Percentiles rank a stretch among this genome's conserved stretches.
Conservation (phyloP, 179 eudicot genomes). For the Gypsophila paniculata region DNA sequence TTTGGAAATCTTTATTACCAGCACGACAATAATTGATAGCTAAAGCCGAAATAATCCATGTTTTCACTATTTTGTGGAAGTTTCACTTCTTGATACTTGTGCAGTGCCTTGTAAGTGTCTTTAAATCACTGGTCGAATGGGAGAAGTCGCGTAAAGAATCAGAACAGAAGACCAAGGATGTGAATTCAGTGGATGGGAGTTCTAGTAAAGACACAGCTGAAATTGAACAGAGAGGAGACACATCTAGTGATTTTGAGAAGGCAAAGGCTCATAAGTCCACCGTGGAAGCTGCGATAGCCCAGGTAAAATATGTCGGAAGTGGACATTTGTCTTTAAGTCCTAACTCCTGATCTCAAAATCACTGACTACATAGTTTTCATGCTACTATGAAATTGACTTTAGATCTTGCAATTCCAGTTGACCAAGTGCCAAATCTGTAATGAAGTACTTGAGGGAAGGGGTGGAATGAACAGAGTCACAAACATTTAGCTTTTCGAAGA, state of each 20-base stretch:
- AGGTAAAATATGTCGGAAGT: constrained; percentile 43
- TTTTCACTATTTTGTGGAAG: constrained; percentile 8
- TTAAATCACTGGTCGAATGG: constrained; percentile 92
- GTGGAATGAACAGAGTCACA: not conserved
- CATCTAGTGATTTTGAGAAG: constrained; percentile 74
- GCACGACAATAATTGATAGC: not conserved
- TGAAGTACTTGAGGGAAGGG: not conserved
- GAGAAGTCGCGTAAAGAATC: constrained; percentile 62
- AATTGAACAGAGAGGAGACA: constrained; percentile 42
- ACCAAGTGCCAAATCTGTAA: not conserved
- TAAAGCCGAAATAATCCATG: not conserved
- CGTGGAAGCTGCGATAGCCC: constrained; percentile 75
- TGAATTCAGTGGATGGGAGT: constrained; percentile 36
- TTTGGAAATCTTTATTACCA: not conserved
- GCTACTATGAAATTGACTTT: not conserved
- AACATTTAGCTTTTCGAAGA: not conserved
- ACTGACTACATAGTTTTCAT: not conserved
- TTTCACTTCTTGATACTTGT: constrained; percentile 23
- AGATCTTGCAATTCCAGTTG: not conserved
- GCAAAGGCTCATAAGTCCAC: constrained; percentile 92
- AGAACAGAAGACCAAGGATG: constrained; percentile 41
- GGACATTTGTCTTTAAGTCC: constrained; percentile 12
- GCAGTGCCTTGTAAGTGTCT: constrained; percentile 86
- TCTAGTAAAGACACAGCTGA: constrained; percentile 45
- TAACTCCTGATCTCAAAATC: not conserved